These are phyloP conservation scores for Yamadazyma blattariae DNA, from an alignment of 1,139 yeast species.

Conservation along the genomic window DNA sequence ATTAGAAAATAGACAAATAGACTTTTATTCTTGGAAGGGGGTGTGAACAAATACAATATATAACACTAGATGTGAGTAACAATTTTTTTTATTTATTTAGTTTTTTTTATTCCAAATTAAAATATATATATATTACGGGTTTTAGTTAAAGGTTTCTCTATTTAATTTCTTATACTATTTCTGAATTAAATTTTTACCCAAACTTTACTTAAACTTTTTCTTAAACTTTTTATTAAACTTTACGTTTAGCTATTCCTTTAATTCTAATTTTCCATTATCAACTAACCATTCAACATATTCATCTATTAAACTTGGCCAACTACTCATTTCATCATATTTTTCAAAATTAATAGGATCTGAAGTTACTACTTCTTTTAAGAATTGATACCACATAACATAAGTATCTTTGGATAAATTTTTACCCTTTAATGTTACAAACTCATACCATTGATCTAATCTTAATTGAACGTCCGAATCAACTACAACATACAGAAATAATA, in stretches of 20 bases:
- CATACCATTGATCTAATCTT: constrained; percentile 51
- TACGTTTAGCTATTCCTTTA: too few relatives aligned
- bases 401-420: constrained; percentile 62
- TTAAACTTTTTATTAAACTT: too few relatives aligned
- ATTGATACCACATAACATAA: constrained; percentile 81
- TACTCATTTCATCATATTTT: constrained; percentile 71
- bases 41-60: too few relatives aligned
- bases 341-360: constrained; percentile 46
- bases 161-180: too few relatives aligned
- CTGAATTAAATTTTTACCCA: too few relatives aligned
- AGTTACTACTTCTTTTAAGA: constrained; percentile 50
- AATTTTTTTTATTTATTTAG: too few relatives aligned
- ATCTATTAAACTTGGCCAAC: constrained; percentile 92
- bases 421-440: constrained; percentile 32
- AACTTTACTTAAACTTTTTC: too few relatives aligned
- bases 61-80: too few relatives aligned
- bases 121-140: too few relatives aligned
- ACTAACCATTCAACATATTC: constrained; percentile 67
- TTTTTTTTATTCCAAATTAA: too few relatives aligned
- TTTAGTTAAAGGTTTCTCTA: too few relatives aligned
- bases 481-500: constrained; percentile 44
- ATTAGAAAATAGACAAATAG: too few relatives aligned
- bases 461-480: constrained; percentile 12
- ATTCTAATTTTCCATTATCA: constrained; percentile 15
- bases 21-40: not conserved